A percentile compares a stretch with the other conserved stretches of the same genome.
Conservation (phyloP, 2,329 filamentous ascomycete species). For the Calonectria pteridis region DNA sequence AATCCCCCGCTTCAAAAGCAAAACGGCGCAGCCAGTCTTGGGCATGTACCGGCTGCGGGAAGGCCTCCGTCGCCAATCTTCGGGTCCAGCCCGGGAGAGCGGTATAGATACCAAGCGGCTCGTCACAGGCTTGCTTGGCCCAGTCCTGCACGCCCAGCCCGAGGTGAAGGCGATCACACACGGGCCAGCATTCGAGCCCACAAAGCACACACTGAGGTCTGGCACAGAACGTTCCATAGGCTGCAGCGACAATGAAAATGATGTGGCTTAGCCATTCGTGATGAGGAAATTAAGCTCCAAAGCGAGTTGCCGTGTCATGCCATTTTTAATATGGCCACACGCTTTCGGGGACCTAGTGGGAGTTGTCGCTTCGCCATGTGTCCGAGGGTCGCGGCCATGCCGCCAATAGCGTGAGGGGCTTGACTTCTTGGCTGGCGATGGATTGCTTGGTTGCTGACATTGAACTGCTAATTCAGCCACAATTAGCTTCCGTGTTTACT, state of each 20-base stretch:
- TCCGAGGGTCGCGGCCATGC: background rate
- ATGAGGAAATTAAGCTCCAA: background rate
- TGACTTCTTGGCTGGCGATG: background rate
- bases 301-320: background rate
- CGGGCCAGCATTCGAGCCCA: background rate
- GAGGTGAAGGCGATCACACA: background rate
- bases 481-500: background rate
- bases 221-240: background rate
- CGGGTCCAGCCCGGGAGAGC: background rate
- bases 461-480: background rate
- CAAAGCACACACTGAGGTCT: background rate
- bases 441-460: background rate
- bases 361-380: background rate
- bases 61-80: background rate
- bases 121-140: background rate
- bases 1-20: background rate
- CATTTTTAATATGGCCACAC: background rate
- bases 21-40: background rate
- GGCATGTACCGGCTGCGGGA: background rate
- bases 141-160: background rate
- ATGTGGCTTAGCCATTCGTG: background rate
- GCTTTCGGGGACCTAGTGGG: background rate
- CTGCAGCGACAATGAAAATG: background rate
- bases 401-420: background rate
- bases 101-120: background rate